Base-by-base conservation (phyloP, 768 basidiomycete genomes). In the Rhizopogon salebrosus region DNA sequence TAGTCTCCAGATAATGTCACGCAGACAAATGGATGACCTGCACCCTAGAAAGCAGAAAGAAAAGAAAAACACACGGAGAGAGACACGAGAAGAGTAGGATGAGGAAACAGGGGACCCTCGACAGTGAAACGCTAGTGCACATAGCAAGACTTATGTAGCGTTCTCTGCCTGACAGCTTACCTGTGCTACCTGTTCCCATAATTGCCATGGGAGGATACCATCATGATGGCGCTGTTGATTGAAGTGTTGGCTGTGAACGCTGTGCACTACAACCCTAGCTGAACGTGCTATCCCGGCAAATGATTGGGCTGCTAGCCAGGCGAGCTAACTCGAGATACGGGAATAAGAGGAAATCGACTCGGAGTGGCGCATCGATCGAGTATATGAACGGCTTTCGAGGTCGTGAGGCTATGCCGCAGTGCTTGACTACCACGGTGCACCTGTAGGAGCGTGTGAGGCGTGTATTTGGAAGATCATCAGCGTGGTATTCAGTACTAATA, bases 351-450 rank as follows among this genome's bases (percentile, higher is more conserved):
- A 31, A 11, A 20, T 9, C 27, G 27, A 9, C 8, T 8, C 22
- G 13, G 26, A 23, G 46, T 23, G 46, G 29, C 18, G 14, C 14
- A 16, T 22, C 29, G 41, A 11, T 35, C 20, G 11, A 34, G 22
- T 48, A 3, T 39, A 40, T 49, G 48, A 6, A 22, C 6, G 27
- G 42, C 35, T 50, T 31, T 14, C 64, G 20, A 56, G 56, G 11
- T 62, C 63, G 52, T 66, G 58, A 49, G 62, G 62, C 11, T 42
- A 8, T 39, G 38, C 22, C 20, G 36, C 41, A 14, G 41, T 41
- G 20, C 23, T 40, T 22, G 37, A 37, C 37, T 9, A 18, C 36
- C 34, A 35, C 34, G 34, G 11, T 13, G 13, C 8, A 27, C 27
- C 27, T 27, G 27, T 27, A 27, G 27, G 27, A 27, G 6, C 27